A percentile compares a stretch with the other conserved stretches of the same genome.
Evolutionary conservation across 2,329 filamentous ascomycete genomes (phyloP).

Genomic region (Ophiocordyceps camponoti-saundersi): DNA sequence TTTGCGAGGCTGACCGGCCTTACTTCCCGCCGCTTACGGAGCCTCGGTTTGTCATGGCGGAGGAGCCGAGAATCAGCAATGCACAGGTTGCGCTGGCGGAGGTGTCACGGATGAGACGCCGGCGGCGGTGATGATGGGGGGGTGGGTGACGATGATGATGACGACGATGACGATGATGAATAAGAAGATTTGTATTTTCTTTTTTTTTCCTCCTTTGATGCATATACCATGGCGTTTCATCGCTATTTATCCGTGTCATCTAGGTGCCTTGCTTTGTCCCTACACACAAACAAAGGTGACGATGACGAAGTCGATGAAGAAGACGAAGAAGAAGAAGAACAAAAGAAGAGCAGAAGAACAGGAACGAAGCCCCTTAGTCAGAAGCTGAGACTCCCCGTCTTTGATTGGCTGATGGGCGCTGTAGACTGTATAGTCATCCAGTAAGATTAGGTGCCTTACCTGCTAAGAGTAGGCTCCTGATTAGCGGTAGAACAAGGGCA

Average conservation of each 20-base stretch:
- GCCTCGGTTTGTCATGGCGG: neutral
- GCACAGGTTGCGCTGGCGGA: slow-evolving; percentile 2
- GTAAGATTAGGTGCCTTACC: neutral
- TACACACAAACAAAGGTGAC: neutral
- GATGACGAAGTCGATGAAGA: neutral
- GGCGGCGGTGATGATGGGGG: neutral
- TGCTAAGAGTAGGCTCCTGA: neutral
- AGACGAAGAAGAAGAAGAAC: too few relatives aligned
- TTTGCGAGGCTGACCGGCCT: slow-evolving; percentile 19
- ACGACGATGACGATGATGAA: neutral
- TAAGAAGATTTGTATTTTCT: too few relatives aligned
- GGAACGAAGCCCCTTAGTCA: too few relatives aligned
- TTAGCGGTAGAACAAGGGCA: neutral
- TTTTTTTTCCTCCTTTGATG: too few relatives aligned
- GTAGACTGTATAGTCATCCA: too few relatives aligned
- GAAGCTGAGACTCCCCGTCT: too few relatives aligned
- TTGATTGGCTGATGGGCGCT: too few relatives aligned
- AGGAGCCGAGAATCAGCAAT: slow-evolving; percentile 3
- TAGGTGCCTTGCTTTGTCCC: too few relatives aligned
- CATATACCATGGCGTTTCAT: too few relatives aligned
- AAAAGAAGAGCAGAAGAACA: too few relatives aligned
- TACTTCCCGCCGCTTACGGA: slow-evolving; percentile 16
- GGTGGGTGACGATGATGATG: neutral
- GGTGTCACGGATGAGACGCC: neutral
- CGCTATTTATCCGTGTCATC: too few relatives aligned